Evolutionary conservation across 2,329 filamentous ascomycete genomes (phyloP).

Genomic region (Epichloe amarillans): DNA sequence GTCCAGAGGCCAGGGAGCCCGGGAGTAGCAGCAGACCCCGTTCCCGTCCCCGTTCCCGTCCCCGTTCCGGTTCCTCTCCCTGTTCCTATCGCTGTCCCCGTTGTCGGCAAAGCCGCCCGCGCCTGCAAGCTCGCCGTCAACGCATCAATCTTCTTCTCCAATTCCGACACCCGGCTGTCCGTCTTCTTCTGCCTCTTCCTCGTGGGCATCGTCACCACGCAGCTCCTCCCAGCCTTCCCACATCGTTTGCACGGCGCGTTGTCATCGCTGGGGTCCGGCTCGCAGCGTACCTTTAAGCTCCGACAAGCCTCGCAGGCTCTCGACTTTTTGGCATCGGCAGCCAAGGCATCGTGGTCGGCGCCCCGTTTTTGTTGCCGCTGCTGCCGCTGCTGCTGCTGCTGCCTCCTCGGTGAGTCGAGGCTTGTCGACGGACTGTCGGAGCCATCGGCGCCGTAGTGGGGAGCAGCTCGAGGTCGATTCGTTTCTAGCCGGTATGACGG

Average conservation of each 20-base stretch:
- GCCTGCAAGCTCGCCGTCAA: constrained; percentile 68
- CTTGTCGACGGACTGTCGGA: constrained; percentile 5
- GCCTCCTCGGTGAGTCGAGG: constrained; percentile 1
- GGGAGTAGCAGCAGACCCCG: too few species aligned
- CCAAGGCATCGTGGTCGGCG: constrained; percentile 9
- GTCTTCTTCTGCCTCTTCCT: constrained; percentile 85
- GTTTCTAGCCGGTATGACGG: constrained; percentile 6
- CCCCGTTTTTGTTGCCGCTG: constrained; percentile 5
- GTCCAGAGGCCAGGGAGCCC: not conserved
- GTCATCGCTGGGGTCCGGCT: constrained; percentile 50
- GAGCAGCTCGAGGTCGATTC: not conserved
- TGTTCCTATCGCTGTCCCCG: not conserved
- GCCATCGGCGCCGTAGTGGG: constrained; percentile 10
- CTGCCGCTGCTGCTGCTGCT: constrained; percentile 6
- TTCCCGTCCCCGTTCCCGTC: too few species aligned
- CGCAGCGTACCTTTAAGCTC: constrained; percentile 71
- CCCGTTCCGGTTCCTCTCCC: too few species aligned
- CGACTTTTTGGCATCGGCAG: constrained; percentile 47
- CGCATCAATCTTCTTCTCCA: constrained; percentile 87
- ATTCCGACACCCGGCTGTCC: constrained; percentile 74
- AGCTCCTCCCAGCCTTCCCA: constrained; percentile 64
- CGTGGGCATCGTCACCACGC: constrained; percentile 60
- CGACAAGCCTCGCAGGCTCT: constrained; percentile 67
- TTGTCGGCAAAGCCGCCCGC: constrained; percentile 11
- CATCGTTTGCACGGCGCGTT: constrained; percentile 62